Conservation (phyloP, 768 basidiomycete species). For the Boletus fagicola region DNA sequence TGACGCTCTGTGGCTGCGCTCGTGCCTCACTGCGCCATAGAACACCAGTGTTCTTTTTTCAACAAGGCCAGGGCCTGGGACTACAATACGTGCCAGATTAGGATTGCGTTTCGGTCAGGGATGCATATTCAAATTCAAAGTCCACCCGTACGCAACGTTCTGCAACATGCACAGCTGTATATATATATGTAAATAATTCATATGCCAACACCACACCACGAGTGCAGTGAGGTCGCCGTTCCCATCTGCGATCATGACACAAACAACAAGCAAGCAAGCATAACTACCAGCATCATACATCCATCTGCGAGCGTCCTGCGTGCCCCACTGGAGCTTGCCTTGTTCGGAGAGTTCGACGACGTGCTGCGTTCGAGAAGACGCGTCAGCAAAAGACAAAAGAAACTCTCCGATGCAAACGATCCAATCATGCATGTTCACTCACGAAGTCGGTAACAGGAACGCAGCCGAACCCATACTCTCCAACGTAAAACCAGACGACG, state of each 20-base stretch:
- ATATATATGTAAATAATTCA: no score
- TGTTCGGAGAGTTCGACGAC: neutral
- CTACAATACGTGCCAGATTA: no score
- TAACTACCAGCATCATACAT: neutral
- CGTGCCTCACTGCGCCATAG: no score
- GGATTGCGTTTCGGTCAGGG: no score
- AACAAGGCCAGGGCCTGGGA: no score
- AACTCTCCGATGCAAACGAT: neutral
- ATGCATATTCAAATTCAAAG: no score
- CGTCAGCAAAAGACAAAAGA: conserved; percentile 2
- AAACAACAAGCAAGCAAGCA: neutral
- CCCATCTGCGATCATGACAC: neutral
- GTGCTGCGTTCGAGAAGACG: neutral
- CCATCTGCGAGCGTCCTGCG: neutral
- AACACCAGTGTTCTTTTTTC: no score
- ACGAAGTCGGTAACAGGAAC: conserved; percentile 16
- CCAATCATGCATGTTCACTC: conserved; percentile 2
- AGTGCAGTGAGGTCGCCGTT: no score
- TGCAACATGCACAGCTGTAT: no score
- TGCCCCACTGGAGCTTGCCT: neutral
- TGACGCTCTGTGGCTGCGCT: no score
- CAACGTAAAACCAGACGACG: conserved; percentile 19
- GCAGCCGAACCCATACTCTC: conserved; percentile 20
- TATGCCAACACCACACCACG: no score
- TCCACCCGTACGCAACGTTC: no score